Base-by-base conservation (phyloP, 331 rosid species). In the Prunus yedoensis region DNA sequence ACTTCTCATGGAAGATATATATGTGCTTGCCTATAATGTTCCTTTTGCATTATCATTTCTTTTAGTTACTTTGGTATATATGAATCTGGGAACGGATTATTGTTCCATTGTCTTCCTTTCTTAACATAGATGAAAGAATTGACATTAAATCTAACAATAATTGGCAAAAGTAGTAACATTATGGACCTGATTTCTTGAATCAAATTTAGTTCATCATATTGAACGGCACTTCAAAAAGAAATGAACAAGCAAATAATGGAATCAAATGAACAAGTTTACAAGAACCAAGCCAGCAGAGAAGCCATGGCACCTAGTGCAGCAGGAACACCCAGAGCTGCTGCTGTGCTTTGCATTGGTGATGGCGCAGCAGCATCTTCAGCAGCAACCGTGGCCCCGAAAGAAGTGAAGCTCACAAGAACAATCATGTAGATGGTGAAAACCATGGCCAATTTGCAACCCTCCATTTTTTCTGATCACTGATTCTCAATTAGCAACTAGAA, bases 321-420 rank as follows among this genome's bases (percentile, higher is more conserved):
- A 28, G 81, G 78, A 43, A 60, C 83, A 79, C 74, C 56, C 28
- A 80, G 25, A 16, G 71, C 65, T 20, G 81, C 77, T 41, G 67
- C 93, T 5, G 54, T 23, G 23, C 91, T 85, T 74, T 88, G 88
- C 93, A 88, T 87, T n/a, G 88, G 90, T 15, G 93, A 83, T 23
- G 96, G 96, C 17, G 85, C 79, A 82, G 86, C 76, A 54, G 75
- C 83, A 68, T 85, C 85, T 79, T 81, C 86, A 35, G 53, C 82
- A 18, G 68, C 83, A 30, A 45, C 81, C 30, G 85, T 74, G 18
- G 85, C 89, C 28, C 74, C 63, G 74, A 74, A 41, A 30, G 64
- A 73, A 61, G 77, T 38, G 62, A 66, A 85, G 78, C 79, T 74
- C 66, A 90, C 35, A 50, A 80, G 70, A 59, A 79, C 86, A 77